Evolutionary conservation across 1,284 basidiomycete genomes (phyloP), one percentile per base, ranked within the genome.

Genomic region (Melanopsichium pennsylvanicum): DNA sequence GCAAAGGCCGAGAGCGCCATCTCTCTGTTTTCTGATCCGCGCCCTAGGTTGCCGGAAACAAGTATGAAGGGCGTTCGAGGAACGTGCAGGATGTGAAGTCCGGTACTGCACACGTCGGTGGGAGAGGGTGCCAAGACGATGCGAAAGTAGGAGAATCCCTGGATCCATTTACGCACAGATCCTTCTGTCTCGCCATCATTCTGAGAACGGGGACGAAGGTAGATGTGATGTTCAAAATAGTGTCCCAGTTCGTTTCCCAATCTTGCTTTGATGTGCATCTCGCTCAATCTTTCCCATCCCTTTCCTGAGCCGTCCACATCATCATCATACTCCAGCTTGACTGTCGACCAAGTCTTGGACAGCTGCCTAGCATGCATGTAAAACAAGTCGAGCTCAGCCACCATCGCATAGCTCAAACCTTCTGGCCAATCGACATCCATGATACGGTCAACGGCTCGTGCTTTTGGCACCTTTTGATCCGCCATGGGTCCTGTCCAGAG

Each of bases 171-270:
- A 5, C 25, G 45, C 3, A 26, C 31, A 9, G n/a, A 18, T 3
- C 29, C 32, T 18, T 35, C 26, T 21, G 35, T 39, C n/a, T 35
- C 23, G 7, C 5, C 15, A 36, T 22, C 16, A 27, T 50, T 23
- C 10, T 42, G 27, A 0, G 31, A 31, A 9, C 52, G 52, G 5
- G 60, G 32, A 41, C 58, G 45, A 8, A 72, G 61, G 50, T 70
- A 67, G 52, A 70, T 49, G 31, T 72, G 55, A 43, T 74, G 72
- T 23, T 63, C 55, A 38, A 72, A 75, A 38, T 73, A 73, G 41
- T 74, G 66, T 4, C 47, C 42, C 0, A 75, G 42, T 38, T 75
- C 73, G 46, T 34, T 54, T 2, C 66, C 51, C n/a, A 75, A 25
- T 1, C 68, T 57, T 27, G 46, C 21, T 2, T 46, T 46, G 16